These are phyloP conservation scores for Pholiota molesta DNA, from an alignment of 768 basidiomycete species.

Conservation along the genomic window DNA sequence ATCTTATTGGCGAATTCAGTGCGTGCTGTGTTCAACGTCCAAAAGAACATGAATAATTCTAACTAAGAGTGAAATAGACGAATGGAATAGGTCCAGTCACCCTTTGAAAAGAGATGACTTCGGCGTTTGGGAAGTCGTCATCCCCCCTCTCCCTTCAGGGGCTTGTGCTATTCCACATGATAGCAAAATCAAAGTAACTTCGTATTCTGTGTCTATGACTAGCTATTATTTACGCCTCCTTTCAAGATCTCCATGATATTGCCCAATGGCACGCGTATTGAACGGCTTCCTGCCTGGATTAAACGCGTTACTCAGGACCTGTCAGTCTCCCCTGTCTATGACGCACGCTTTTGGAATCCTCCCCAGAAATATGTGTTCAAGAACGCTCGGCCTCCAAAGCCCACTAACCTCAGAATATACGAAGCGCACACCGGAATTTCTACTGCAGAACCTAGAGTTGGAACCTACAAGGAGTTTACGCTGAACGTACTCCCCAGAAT, in stretches of 20 bases:
- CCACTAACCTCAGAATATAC: constrained; percentile 78
- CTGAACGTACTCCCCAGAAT: constrained; percentile 83
- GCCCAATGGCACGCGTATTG: constrained; percentile 79
- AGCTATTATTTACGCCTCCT: neutral
- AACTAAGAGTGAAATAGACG: constrained; percentile 51
- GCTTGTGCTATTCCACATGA: constrained; percentile 89
- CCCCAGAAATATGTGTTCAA: constrained; percentile 85
- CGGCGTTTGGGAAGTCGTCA: constrained; percentile 86
- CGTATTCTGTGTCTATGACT: constrained; percentile 14
- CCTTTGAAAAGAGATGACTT: constrained; percentile 84
- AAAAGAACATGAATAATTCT: constrained; percentile 4
- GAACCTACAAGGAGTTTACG: constrained; percentile 96
- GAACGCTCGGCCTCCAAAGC: constrained; percentile 68
- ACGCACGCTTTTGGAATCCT: constrained; percentile 99
- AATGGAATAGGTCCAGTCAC: constrained; percentile 85
- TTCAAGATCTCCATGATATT: constrained; percentile 87
- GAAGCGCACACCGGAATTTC: constrained; percentile 99
- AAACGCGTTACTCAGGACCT: constrained; percentile 95
- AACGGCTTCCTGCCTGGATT: constrained; percentile 94
- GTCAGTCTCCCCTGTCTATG: constrained; percentile 86
- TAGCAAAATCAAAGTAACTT: constrained; percentile 84
- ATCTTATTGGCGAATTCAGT: constrained; percentile 97
- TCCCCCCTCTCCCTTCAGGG: constrained; percentile 71
- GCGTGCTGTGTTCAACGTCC: constrained; percentile 34
- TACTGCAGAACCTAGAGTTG: constrained; percentile 82